Percentiles rank a stretch among this genome's conserved stretches.
phyloP scores from a whole-genome alignment of 805 yeast species.

The Yarrowia sp. region DNA sequence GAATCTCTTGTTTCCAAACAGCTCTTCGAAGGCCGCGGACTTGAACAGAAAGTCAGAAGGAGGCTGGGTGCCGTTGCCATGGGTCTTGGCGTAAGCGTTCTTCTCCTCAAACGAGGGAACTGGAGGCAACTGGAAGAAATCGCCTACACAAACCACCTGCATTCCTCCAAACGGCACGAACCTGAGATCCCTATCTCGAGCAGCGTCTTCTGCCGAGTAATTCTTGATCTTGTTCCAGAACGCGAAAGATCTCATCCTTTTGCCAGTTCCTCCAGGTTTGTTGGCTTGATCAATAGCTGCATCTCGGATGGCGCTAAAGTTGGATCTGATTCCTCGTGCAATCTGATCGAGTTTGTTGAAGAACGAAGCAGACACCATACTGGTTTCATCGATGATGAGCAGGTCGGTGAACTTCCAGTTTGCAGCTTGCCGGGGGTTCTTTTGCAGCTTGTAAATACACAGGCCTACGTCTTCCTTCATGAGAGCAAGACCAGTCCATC shows the following conservation, averaged over 20 bases:
- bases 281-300: too few relatives aligned
- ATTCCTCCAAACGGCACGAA: conserved; percentile 86
- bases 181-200: neutral
- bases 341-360: conserved; percentile 74
- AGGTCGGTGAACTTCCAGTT: conserved; percentile 75
- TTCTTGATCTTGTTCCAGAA: neutral
- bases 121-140: conserved; percentile 93
- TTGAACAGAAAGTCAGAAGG: conserved; percentile 22
- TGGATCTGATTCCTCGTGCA: conserved; percentile 61
- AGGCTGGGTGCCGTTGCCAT: neutral
- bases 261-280: too few relatives aligned
- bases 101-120: conserved; percentile 52
- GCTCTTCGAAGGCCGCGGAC: neutral
- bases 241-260: too few relatives aligned
- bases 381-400: conserved; percentile 86
- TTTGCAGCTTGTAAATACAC: conserved; percentile 52
- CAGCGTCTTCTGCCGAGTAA: neutral
- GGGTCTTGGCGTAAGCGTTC: neutral
- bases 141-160: conserved; percentile 85
- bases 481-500: conserved; percentile 82
- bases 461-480: conserved; percentile 58
- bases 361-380: conserved; percentile 85
- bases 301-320: neutral
- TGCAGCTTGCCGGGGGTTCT: conserved; percentile 53
- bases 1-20: neutral